A percentile compares a stretch with the other conserved stretches of the same genome.
phyloP scores from a whole-genome alignment of 305 asterid species.

The Fraxinus greggii region DNA sequence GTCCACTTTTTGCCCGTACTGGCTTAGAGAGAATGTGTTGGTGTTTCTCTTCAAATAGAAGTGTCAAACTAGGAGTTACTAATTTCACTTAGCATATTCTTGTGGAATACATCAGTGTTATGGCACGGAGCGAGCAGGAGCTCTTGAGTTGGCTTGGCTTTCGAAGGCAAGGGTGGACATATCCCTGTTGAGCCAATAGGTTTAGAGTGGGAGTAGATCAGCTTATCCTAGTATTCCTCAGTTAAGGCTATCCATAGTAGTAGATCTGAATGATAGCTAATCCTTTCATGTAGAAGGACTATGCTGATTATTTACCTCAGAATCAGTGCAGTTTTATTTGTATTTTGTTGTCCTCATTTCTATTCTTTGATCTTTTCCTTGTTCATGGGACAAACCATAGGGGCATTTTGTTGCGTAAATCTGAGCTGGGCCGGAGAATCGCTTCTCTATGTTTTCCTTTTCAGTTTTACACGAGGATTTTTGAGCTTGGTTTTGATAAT shows the following conservation, averaged over 20 bases:
- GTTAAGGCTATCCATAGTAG: neutral
- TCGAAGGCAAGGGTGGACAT: neutral
- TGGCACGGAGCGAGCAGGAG: neutral
- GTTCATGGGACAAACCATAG: neutral
- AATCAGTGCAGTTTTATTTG: neutral
- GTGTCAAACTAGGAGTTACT: neutral
- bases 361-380: neutral
- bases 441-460: neutral
- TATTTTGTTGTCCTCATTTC: neutral
- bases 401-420: neutral
- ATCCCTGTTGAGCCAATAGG: neutral
- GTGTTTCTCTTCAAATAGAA: neutral
- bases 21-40: neutral
- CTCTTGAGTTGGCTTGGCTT: neutral
- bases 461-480: neutral
- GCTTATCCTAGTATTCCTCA: no score
- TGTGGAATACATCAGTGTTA: neutral
- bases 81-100: neutral
- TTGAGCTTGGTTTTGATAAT: neutral
- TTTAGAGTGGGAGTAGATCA: no score
- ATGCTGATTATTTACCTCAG: neutral
- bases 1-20: neutral
- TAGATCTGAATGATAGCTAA: neutral
- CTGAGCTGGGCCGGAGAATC: neutral
- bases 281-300: neutral